Conservation (phyloP, 495 filamentous ascomycete genomes). For the Sporormia fimetaria region DNA sequence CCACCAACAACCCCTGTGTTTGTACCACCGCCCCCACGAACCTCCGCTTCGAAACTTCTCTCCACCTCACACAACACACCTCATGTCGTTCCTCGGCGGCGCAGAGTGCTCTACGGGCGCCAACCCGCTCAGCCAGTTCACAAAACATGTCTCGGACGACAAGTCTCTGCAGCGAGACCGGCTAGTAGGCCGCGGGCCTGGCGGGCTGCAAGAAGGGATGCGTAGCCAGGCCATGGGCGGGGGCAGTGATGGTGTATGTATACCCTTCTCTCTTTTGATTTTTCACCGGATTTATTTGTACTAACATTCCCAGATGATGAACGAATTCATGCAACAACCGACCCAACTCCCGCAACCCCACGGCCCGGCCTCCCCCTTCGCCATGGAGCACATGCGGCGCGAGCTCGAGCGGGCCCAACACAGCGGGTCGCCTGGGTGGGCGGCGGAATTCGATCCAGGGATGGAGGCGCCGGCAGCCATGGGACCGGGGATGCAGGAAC, state of each 20-base stretch:
- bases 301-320: conserved; percentile 64
- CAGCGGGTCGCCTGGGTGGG: conserved; percentile 54
- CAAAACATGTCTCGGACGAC: conserved; percentile 89
- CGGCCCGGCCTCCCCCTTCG: conserved; percentile 43
- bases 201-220: conserved; percentile 51
- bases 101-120: conserved; percentile 93
- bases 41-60: background rate
- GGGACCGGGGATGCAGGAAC: conserved; percentile 51
- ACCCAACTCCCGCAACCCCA: conserved; percentile 43
- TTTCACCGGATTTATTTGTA: background rate
- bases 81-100: conserved; percentile 89
- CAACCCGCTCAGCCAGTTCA: conserved; percentile 93
- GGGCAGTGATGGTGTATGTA: conserved; percentile 49
- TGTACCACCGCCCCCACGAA: no score
- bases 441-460: conserved; percentile 54
- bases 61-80: conserved; percentile 1
- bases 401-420: conserved; percentile 50
- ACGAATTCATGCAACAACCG: conserved; percentile 75
- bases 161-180: conserved; percentile 87
- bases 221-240: conserved; percentile 49
- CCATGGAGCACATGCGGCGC: conserved; percentile 59
- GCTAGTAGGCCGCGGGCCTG: conserved; percentile 58
- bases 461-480: conserved; percentile 56
- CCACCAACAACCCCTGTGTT: background rate
- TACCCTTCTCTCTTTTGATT: background rate